Conservation (phyloP, 805 yeast species). For the Brettanomyces sp. region DNA sequence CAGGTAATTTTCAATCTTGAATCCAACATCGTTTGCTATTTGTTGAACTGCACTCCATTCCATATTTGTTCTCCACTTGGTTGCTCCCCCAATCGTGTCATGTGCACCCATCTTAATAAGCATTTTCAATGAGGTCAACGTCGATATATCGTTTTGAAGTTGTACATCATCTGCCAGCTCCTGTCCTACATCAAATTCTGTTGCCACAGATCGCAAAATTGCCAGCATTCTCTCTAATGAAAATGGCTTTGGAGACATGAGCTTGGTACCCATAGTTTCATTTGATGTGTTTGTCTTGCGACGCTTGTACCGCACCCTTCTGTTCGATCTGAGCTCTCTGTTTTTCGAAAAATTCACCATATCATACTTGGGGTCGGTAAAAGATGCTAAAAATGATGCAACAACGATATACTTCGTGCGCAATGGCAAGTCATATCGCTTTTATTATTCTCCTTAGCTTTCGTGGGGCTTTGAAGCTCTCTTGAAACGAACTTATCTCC, state of each 20-base stretch:
- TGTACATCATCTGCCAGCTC: slow-evolving; percentile 25
- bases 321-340: slow-evolving; percentile 35
- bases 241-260: slow-evolving; percentile 64
- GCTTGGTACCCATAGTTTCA: slow-evolving; percentile 48
- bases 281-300: slow-evolving; percentile 21
- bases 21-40: slow-evolving; percentile 53
- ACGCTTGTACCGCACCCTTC: slow-evolving; percentile 22
- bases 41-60: slow-evolving; percentile 55
- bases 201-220: slow-evolving; percentile 62
- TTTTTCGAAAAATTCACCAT: slow-evolving; percentile 59
- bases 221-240: slow-evolving; percentile 75
- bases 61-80: slow-evolving; percentile 73
- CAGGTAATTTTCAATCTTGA: slow-evolving; percentile 59
- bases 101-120: slow-evolving; percentile 20
- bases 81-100: slow-evolving; percentile 48
- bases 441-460: slow-evolving; percentile 4
- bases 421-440: slow-evolving; percentile 39
- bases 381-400: slow-evolving; percentile 80
- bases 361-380: slow-evolving; percentile 61
- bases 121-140: slow-evolving; percentile 25
- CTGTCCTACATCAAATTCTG: slow-evolving; percentile 26
- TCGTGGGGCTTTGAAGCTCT: neutral
- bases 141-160: slow-evolving; percentile 28
- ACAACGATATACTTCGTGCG: slow-evolving; percentile 65
- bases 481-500: slow-evolving; percentile 2